These are phyloP conservation scores for Astragalus membranaceus DNA, from an alignment of 306 rosid genomes.

Conservation along the genomic window DNA sequence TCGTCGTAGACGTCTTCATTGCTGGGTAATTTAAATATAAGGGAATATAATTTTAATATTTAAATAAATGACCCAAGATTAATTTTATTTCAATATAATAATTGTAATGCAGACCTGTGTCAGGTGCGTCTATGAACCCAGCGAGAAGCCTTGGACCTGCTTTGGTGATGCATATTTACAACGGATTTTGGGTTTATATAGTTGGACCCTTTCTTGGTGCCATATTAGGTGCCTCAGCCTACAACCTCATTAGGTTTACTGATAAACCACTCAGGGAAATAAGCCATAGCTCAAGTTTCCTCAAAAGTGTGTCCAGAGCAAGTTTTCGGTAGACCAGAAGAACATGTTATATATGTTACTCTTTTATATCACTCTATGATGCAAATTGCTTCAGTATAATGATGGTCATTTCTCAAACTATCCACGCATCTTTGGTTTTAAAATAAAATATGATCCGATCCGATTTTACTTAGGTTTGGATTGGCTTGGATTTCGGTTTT, in stretches of 20 bases:
- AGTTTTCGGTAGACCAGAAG: neutral
- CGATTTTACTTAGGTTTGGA: no score
- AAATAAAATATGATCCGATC: no score
- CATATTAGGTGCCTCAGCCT: conserved; percentile 40
- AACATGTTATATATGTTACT: neutral
- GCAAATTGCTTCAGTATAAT: neutral
- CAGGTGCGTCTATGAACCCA: conserved; percentile 79
- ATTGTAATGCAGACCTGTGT: conserved; percentile 42
- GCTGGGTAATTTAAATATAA: conserved; percentile 61
- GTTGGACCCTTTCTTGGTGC: conserved; percentile 47
- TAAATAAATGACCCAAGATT: neutral
- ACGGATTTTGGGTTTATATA: conserved; percentile 45
- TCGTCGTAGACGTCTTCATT: conserved; percentile 41
- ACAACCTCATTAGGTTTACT: conserved; percentile 43
- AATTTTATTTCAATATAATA: conserved; percentile 13
- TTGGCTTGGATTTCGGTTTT: no score
- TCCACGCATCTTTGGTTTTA: neutral
- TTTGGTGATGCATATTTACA: conserved; percentile 29
- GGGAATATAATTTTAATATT: neutral
- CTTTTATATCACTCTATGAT: neutral
- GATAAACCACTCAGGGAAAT: conserved; percentile 49
- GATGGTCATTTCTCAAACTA: neutral
- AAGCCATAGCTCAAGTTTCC: conserved; percentile 22
- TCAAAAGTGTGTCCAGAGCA: conserved; percentile 26
- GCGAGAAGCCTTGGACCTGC: conserved; percentile 75